A percentile compares a stretch with the other conserved stretches of the same genome.
These are phyloP conservation scores for Raffaelea ambrosiae DNA, from an alignment of 2,329 filamentous ascomycete genomes.

Conservation along the genomic window DNA sequence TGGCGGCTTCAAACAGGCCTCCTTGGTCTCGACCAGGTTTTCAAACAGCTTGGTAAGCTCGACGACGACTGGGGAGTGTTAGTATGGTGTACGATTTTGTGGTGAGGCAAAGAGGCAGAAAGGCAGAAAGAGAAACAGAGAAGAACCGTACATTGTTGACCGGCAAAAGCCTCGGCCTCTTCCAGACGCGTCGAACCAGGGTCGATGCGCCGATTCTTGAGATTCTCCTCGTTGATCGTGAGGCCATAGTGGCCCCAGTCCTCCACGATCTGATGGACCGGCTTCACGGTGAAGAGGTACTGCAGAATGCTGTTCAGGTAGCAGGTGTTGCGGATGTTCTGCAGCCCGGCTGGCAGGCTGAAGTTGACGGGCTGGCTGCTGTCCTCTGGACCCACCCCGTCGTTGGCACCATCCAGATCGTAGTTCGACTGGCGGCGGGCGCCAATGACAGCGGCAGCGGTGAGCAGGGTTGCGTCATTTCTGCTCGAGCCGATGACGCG, in stretches of 20 bases:
- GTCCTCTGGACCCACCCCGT: neutral
- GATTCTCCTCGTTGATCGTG: slow-evolving; percentile 52
- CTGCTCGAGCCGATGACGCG: slow-evolving; percentile 7
- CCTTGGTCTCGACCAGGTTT: slow-evolving; percentile 56
- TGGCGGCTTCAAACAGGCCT: slow-evolving; percentile 58
- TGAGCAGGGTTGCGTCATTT: slow-evolving; percentile 2
- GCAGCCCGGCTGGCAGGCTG: slow-evolving; percentile 72
- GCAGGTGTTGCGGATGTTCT: slow-evolving; percentile 95
- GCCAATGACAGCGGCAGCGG: slow-evolving; percentile 2
- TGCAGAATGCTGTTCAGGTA: slow-evolving; percentile 96
- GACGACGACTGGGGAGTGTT: slow-evolving; percentile 50
- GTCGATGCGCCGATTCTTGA: slow-evolving; percentile 42
- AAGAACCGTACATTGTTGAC: slow-evolving; percentile 59
- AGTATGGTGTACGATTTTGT: neutral
- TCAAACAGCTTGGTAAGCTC: slow-evolving; percentile 65
- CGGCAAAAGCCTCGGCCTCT: slow-evolving; percentile 20
- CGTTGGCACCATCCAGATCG: neutral
- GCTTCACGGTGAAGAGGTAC: slow-evolving; percentile 83
- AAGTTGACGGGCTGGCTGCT: slow-evolving; percentile 21
- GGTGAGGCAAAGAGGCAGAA: neutral
- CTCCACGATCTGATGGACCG: slow-evolving; percentile 72
- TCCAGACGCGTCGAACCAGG: slow-evolving; percentile 22
- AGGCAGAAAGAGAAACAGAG: neutral
- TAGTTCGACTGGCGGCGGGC: slow-evolving; percentile 8
- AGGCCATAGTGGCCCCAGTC: slow-evolving; percentile 65